These are phyloP conservation scores for Globomyces pollinis-pini DNA, from an alignment of 192 early-diverging fungal genomes.

Conservation along the genomic window DNA sequence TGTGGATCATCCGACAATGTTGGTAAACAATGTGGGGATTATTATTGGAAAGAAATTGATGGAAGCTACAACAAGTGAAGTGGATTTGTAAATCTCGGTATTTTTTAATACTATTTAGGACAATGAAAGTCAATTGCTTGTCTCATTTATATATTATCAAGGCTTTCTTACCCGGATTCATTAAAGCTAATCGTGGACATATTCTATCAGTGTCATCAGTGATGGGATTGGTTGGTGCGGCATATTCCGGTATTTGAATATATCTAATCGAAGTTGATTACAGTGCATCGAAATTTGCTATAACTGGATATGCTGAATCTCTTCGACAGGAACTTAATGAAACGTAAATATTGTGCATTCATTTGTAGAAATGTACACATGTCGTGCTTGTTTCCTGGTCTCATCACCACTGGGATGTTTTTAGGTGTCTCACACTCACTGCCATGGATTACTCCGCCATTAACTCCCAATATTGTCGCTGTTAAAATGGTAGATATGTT, in stretches of 20 bases:
- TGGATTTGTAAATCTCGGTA: no score
- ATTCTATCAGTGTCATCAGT: constrained; percentile 56
- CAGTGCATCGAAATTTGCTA: constrained; percentile 70
- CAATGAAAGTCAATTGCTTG: constrained; percentile 63
- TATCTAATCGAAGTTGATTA: constrained; percentile 73
- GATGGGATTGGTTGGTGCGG: constrained; percentile 22
- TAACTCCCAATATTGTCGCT: constrained; percentile 54
- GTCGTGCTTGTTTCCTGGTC: constrained; percentile 63
- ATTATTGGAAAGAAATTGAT: constrained; percentile 53
- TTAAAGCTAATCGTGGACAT: constrained; percentile 65
- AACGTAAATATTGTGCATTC: background rate
- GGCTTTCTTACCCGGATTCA: constrained; percentile 68
- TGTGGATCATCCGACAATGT: constrained; percentile 64
- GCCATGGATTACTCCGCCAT: constrained; percentile 56
- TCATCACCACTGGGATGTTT: constrained; percentile 69
- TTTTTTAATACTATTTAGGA: no score
- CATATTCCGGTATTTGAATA: no score
- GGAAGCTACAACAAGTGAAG: constrained; percentile 54
- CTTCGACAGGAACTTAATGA: constrained; percentile 69
- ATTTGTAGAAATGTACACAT: constrained; percentile 53
- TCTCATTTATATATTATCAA: constrained; percentile 69
- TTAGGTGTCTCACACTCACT: constrained; percentile 43
- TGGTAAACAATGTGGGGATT: constrained; percentile 79
- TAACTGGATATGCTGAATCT: constrained; percentile 62
- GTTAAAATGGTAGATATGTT: constrained; percentile 50